A percentile compares a stretch with the other conserved stretches of the same genome.
Conservation (phyloP, 169 alveolate species). For the Plasmodium reichenowi region DNA sequence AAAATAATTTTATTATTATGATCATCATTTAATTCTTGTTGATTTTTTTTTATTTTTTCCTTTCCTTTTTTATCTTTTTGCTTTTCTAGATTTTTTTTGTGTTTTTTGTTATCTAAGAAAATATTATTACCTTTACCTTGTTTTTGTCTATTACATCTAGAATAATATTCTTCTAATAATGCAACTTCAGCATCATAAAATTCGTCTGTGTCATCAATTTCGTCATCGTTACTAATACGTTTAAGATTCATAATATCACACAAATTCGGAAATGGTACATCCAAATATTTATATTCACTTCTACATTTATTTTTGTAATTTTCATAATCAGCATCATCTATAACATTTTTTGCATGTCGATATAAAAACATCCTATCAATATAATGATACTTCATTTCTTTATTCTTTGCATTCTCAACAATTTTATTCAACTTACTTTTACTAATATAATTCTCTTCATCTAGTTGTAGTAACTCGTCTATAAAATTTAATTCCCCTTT, state of each 20-base stretch:
- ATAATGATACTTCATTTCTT: constrained; percentile 67
- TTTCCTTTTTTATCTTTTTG: too few relatives aligned
- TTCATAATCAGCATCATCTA: constrained; percentile 62
- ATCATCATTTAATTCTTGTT: not conserved
- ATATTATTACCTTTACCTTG: not conserved
- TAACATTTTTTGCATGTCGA: constrained; percentile 70
- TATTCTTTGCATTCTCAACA: constrained; percentile 62
- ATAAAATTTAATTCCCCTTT: constrained; percentile 69
- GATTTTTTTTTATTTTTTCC: not conserved
- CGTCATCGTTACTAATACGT: constrained; percentile 45
- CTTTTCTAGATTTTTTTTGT: too few relatives aligned
- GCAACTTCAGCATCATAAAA: constrained; percentile 67
- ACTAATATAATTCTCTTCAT: constrained; percentile 49
- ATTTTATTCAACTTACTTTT: constrained; percentile 52
- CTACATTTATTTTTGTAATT: constrained; percentile 41
- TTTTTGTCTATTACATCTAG: not conserved
- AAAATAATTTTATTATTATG: constrained; percentile 5
- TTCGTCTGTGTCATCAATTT: constrained; percentile 60
- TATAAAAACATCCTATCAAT: constrained; percentile 65
- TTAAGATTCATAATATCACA: constrained; percentile 47
- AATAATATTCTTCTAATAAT: constrained; percentile 35
- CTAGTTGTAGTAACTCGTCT: constrained; percentile 38
- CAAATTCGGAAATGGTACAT: constrained; percentile 65
- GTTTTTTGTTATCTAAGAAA: not conserved
- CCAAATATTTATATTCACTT: constrained; percentile 33